Evolutionary conservation across 78 protist species (phyloP).

Genomic region (Blattamonas nauphoetae): DNA sequence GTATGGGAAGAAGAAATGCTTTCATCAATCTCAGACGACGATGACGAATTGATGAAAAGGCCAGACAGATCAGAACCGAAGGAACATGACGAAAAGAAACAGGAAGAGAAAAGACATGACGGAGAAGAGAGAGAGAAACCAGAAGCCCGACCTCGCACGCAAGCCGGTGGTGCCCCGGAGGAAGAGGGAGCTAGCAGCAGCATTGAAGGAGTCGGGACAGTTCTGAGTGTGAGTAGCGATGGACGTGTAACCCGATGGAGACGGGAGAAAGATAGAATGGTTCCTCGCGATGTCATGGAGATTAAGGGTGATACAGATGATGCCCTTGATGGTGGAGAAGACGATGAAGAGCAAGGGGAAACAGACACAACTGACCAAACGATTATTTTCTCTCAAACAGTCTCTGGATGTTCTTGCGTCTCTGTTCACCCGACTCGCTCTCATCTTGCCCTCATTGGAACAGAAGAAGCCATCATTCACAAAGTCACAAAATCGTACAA

Average conservation of each 20-base stretch:
- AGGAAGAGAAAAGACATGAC: constrained; percentile 24
- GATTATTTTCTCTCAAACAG: constrained; percentile 9
- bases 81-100: not conserved
- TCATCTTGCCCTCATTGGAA: constrained; percentile 64
- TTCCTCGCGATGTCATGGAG: not conserved
- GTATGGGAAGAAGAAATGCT: not conserved
- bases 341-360: not conserved
- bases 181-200: not conserved
- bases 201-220: not conserved
- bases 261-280: not conserved
- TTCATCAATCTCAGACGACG: not conserved
- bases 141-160: not conserved
- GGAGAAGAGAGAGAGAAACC: constrained; percentile 4
- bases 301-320: not conserved
- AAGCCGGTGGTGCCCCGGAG: not conserved
- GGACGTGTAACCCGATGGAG: not conserved
- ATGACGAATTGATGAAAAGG: not conserved
- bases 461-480: constrained; percentile 64
- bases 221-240: not conserved
- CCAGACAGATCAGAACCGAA: not conserved
- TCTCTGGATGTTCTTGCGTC: constrained; percentile 55
- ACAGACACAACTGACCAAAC: not conserved
- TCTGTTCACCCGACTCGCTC: constrained; percentile 36
- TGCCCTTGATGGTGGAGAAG: not conserved
- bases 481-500: constrained; percentile 67